A percentile compares a stretch with the other conserved stretches of the same genome.
phyloP scores from a whole-genome alignment of 1,284 basidiomycete genomes.

The Malassezia brasiliensis region DNA sequence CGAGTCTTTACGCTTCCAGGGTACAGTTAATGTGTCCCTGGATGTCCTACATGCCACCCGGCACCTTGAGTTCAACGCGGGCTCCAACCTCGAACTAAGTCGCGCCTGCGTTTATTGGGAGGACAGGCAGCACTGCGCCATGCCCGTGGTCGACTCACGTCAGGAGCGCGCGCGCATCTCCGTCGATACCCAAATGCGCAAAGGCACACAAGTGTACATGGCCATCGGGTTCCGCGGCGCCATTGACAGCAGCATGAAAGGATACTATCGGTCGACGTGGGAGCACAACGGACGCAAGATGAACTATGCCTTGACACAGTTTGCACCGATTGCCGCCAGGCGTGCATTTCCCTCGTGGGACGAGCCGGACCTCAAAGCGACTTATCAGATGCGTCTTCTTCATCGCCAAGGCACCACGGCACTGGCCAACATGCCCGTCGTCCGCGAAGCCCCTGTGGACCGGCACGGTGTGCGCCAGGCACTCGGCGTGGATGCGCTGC shows the following conservation, averaged over 20 bases:
- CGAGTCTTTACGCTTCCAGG: slow-evolving; percentile 61
- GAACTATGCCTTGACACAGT: slow-evolving; percentile 36
- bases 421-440: slow-evolving; percentile 69
- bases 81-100: slow-evolving; percentile 58
- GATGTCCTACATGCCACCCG: slow-evolving; percentile 59
- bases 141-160: slow-evolving; percentile 49
- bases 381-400: slow-evolving; percentile 68
- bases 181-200: slow-evolving; percentile 8
- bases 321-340: slow-evolving; percentile 71
- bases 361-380: slow-evolving; percentile 84
- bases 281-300: slow-evolving; percentile 49
- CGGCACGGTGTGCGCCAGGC: slow-evolving; percentile 8
- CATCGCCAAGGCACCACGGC: slow-evolving; percentile 59
- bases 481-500: slow-evolving; percentile 54
- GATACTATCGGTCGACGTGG: slow-evolving; percentile 22
- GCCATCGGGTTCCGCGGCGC: slow-evolving; percentile 17
- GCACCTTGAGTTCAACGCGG: slow-evolving; percentile 47
- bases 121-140: slow-evolving; percentile 52
- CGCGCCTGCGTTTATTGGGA: slow-evolving; percentile 58
- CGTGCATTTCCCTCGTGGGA: slow-evolving; percentile 61
- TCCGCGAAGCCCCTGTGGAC: neutral
- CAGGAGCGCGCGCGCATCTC: slow-evolving; percentile 20
- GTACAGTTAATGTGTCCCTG: slow-evolving; percentile 67
- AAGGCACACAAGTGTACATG: slow-evolving; percentile 17
- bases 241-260: slow-evolving; percentile 20